Conservation (phyloP, 495 filamentous ascomycete genomes). For the Usnea hakonensis region DNA sequence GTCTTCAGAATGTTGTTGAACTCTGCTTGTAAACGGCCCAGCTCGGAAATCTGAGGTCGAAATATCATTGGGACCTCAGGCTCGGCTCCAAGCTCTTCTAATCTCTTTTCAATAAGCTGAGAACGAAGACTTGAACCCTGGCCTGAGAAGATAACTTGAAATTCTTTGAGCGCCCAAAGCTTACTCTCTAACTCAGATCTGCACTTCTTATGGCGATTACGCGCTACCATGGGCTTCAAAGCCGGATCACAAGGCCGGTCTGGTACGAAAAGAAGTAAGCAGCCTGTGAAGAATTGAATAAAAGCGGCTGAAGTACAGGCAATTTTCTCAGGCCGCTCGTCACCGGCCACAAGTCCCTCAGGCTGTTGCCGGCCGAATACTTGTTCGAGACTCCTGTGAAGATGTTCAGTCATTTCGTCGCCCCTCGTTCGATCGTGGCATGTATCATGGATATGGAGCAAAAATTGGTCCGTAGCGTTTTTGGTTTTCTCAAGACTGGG, state of each 20-base stretch:
- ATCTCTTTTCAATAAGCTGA: constrained; percentile 50
- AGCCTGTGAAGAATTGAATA: constrained; percentile 52
- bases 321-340: not conserved
- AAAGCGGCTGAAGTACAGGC: not conserved
- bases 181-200: constrained; percentile 46
- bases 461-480: not conserved
- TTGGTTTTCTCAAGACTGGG: not conserved
- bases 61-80: constrained; percentile 59
- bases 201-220: constrained; percentile 53
- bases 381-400: not conserved
- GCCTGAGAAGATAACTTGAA: constrained; percentile 61
- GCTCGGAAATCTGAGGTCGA: constrained; percentile 57
- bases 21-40: constrained; percentile 70
- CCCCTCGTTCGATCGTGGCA: not conserved
- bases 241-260: constrained; percentile 83
- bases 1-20: constrained; percentile 67
- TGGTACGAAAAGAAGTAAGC: constrained; percentile 74
- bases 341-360: not conserved
- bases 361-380: not conserved
- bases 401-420: not conserved
- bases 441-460: not conserved
- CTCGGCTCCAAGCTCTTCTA: constrained; percentile 53
- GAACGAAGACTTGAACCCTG: constrained; percentile 55
- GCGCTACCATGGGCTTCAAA: constrained; percentile 62
- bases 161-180: constrained; percentile 52